Percentiles rank a stretch among this genome's conserved stretches.
These are phyloP conservation scores for Mycena belliarum DNA, from an alignment of 768 basidiomycete genomes.

Conservation along the genomic window DNA sequence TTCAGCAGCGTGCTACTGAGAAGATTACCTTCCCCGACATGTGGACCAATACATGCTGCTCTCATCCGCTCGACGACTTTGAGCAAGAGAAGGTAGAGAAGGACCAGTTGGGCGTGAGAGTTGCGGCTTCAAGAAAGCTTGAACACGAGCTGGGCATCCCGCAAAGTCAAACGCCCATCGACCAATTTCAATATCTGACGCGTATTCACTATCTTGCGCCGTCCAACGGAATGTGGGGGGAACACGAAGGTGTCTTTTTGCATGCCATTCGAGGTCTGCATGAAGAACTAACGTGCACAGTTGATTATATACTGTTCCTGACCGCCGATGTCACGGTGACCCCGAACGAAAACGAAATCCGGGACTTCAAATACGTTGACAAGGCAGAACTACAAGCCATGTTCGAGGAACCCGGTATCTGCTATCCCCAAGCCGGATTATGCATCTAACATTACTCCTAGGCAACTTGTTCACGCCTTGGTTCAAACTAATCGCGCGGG, in stretches of 20 bases:
- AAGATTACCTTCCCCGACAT: conserved; percentile 99
- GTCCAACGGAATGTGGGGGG: conserved; percentile 91
- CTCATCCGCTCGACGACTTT: conserved; percentile 93
- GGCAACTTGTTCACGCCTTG: conserved; percentile 94
- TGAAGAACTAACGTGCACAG: conserved; percentile 40
- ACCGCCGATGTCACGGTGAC: conserved; percentile 83
- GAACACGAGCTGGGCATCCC: conserved; percentile 97
- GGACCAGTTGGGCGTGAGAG: conserved; percentile 79
- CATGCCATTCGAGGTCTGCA: neutral
- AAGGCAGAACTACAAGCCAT: conserved; percentile 88
- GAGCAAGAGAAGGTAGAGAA: conserved; percentile 76
- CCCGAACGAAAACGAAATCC: conserved; percentile 89
- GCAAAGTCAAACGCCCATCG: conserved; percentile 68
- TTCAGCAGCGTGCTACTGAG: conserved; percentile 95
- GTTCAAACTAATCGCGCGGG: conserved; percentile 97
- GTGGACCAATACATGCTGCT: conserved; percentile 99
- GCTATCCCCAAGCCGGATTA: neutral
- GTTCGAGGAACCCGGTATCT: conserved; percentile 79
- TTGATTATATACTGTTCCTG: conserved; percentile 96
- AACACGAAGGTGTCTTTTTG: conserved; percentile 81
- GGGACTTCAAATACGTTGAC: conserved; percentile 86
- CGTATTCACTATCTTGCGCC: conserved; percentile 98
- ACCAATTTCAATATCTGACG: conserved; percentile 91
- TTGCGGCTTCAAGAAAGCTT: conserved; percentile 93
- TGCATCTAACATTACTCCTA: conserved; percentile 30